A percentile compares a stretch with the other conserved stretches of the same genome.
Evolutionary conservation across 1,139 yeast genomes (phyloP).

Genomic region (Hansenula sp.): DNA sequence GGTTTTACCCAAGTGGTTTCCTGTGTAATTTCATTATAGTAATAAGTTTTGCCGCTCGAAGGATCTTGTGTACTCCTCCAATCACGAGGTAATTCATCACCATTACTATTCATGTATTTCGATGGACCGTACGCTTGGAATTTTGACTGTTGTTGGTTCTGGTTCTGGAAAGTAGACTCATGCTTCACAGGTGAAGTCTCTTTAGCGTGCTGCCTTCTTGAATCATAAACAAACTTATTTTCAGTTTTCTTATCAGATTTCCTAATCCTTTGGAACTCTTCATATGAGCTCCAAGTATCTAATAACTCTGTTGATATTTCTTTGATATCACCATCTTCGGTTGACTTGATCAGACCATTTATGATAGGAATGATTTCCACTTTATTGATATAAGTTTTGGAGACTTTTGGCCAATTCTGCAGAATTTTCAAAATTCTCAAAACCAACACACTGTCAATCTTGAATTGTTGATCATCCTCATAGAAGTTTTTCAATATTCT

Average conservation of each 20-base stretch:
- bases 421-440: constrained; percentile 53
- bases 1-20: constrained; percentile 62
- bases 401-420: constrained; percentile 72
- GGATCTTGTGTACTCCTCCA: constrained; percentile 31
- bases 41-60: constrained; percentile 39
- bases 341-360: constrained; percentile 32
- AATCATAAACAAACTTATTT: constrained; percentile 24
- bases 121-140: background rate
- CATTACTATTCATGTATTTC: too few relatives aligned
- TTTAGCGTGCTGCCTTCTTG: constrained; percentile 29
- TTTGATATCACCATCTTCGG: constrained; percentile 31
- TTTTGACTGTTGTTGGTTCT: background rate
- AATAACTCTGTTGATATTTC: constrained; percentile 43
- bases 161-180: background rate
- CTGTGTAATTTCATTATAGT: constrained; percentile 45
- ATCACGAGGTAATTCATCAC: constrained; percentile 28
- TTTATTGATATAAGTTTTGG: constrained; percentile 77
- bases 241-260: constrained; percentile 28
- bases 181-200: background rate
- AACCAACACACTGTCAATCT: constrained; percentile 35
- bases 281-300: constrained; percentile 67
- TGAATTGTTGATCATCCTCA: constrained; percentile 18
- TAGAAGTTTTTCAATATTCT: constrained; percentile 46
- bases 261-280: constrained; percentile 84
- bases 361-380: constrained; percentile 73